Base-by-base conservation (phyloP, 148 eudicot species). In the Pouteria glomerata region DNA sequence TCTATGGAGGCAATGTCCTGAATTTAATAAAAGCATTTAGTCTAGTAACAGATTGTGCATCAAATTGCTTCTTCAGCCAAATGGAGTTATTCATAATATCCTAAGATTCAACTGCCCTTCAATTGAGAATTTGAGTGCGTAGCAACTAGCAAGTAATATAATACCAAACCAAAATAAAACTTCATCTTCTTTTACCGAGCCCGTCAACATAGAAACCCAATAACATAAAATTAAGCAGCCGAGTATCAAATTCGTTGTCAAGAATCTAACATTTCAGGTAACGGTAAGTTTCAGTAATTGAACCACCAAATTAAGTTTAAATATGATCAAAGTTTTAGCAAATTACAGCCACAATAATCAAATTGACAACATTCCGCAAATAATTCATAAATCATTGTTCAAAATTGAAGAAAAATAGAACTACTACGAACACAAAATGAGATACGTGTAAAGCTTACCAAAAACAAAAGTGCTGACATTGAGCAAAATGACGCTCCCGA, bases 401-500 rank as follows among this genome's bases (percentile, higher is more conserved):
- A 1, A 68, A 19, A 12, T 24, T 21, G 8, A 31, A 44, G 30
- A 63, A 50, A 50, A 34, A 7, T 15, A 42, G 23, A 29, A 45
- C 39, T n/a, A 37, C 1, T 34, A 51, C 15, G n/a, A 34, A 13
- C 45, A 11, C 23, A 11, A 34, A 62, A 11, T 30, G 5, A 42
- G 29, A 0, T 16, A 8, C 23, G 3, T 1, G 15, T 0, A 41
- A 60, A 59, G 12, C 51, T 51, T 68, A 87, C 91, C 95, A 48
- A 83, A 89, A 55, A 87, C 66, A 70, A 89, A 14, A 39, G 95
- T 83, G 29, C 80, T 77, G 27, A 80, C 81, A 73, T 89, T 89
- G 57, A 89, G 95, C 81, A 87, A 79, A 75, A 89, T 76, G 62
- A 89, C 73, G 74, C 89, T 83, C 68, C 89, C 71, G 34, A 87